phyloP scores from a whole-genome alignment of 805 yeast species.

The Wickerhamomyces ciferrii region DNA sequence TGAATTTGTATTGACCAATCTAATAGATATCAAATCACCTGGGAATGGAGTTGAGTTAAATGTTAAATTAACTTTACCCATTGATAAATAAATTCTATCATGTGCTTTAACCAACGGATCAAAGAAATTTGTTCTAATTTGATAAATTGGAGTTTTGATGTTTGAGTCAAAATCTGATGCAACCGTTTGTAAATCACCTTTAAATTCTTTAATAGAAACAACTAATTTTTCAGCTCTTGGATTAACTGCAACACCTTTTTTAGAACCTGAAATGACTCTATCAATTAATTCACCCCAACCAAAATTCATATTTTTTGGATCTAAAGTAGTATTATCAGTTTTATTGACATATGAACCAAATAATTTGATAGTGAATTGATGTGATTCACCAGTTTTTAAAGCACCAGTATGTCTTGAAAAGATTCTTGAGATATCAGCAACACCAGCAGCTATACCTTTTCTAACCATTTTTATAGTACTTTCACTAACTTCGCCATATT shows the following conservation, averaged over 20 bases:
- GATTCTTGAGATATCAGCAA: slow-evolving; percentile 74
- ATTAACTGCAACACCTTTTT: slow-evolving; percentile 71
- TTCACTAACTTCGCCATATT: slow-evolving; percentile 8
- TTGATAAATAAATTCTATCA: slow-evolving; percentile 54
- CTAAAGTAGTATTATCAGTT: slow-evolving; percentile 25
- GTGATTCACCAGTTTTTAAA: slow-evolving; percentile 55
- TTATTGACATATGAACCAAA: slow-evolving; percentile 61
- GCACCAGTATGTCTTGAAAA: slow-evolving; percentile 63
- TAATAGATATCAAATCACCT: slow-evolving; percentile 29
- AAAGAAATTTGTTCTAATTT: slow-evolving; percentile 58
- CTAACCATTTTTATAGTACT: slow-evolving; percentile 38
- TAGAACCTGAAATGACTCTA: slow-evolving; percentile 70
- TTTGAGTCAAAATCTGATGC: slow-evolving; percentile 28
- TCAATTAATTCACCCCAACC: slow-evolving; percentile 92
- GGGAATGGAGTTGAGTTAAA: slow-evolving; percentile 23
- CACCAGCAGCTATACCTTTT: slow-evolving; percentile 87
- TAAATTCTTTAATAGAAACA: slow-evolving; percentile 70
- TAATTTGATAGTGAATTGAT: slow-evolving; percentile 64
- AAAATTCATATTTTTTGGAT: slow-evolving; percentile 39
- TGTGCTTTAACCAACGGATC: slow-evolving; percentile 56
- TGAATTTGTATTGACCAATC: slow-evolving; percentile 49
- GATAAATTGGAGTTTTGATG: slow-evolving; percentile 48
- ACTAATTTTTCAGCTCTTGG: slow-evolving; percentile 73
- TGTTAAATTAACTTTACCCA: slow-evolving; percentile 42
- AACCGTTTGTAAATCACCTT: slow-evolving; percentile 33